Base-by-base conservation (phyloP, 139 green algal species). In the Limnomonas spitsbergensis region DNA sequence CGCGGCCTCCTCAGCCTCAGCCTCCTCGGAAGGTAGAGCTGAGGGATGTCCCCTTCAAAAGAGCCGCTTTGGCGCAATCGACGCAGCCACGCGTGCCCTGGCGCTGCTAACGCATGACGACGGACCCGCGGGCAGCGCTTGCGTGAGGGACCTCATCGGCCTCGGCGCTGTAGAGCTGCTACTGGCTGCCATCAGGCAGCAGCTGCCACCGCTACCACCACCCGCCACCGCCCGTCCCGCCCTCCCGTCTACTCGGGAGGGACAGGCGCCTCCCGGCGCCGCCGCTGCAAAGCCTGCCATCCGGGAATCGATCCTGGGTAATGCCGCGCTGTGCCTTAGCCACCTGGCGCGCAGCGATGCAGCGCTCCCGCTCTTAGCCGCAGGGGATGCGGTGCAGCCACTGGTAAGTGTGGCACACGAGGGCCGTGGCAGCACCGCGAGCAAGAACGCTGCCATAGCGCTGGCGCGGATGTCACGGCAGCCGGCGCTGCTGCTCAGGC, bases 401-500 rank as follows among this genome's bases (percentile, higher is more conserved):
- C 78, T 91, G 53, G 56, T 91, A 20, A 1, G 68, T 6, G 79
- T 88, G 32, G 90, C 87, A 2, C 81, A 89, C 40, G 76, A 82
- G 32, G 73, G 80, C 2, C 76, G 77, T 37, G 87, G 82, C 53
- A 85, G 77, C 76, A 66, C 61, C 32, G 80, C 69, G 4, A 80
- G 52, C 47, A 88, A 84, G 66, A 94, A 94, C 79, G 90, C 90
- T 3, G 84, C 83, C 34, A 93, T 94, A 53, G 84, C 84, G 38
- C 66, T 91, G 39, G 90, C 90, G 32, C 70, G 82, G 1, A 66
- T 93, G 75, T 83, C 87, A 6, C 75, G 88, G 36, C 76, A 91
- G 38, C 35, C 56, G 6, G 31, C 26, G 7, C 84, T 88, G 74
- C 69, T 91, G 68, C 71, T 82, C 35, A 75, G 80, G 36, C 61